Evolutionary conservation across 306 rosid species (phyloP).

Genomic region (Rosa multiflora): DNA sequence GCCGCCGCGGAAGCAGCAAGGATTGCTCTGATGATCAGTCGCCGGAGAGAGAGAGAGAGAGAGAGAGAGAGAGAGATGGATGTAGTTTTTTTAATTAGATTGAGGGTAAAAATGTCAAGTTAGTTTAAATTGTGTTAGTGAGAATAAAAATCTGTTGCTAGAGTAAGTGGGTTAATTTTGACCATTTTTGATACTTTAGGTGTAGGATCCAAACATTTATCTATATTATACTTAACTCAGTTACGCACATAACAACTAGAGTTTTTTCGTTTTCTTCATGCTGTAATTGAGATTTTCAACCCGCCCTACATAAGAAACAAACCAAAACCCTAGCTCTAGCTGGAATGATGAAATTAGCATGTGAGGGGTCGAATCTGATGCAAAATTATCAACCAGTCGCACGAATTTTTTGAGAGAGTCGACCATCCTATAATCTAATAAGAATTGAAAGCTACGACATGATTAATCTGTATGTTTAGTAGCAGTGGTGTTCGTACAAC

Average conservation of each 20-base stretch:
- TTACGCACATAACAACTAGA: not conserved
- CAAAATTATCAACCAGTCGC: constrained; percentile 10
- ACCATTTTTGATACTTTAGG: no score
- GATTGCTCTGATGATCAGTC: no score
- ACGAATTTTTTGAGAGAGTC: constrained; percentile 20
- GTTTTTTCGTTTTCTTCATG: not conserved
- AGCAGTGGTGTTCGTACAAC: constrained; percentile 37
- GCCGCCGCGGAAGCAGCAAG: no score
- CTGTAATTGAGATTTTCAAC: not conserved
- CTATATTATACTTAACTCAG: not conserved
- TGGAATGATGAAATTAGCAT: constrained; percentile 59
- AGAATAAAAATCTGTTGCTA: no score
- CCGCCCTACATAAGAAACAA: constrained; percentile 22
- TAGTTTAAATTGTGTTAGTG: no score
- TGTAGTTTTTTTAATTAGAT: no score
- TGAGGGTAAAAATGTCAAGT: no score
- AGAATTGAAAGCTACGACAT: constrained; percentile 5
- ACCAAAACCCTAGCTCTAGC: constrained; percentile 28
- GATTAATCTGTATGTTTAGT: constrained; percentile 30
- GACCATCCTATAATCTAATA: constrained; percentile 11
- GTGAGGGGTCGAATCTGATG: constrained; percentile 70
- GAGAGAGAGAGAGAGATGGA: no score
- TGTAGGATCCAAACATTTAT: no score
- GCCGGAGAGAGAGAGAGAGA: no score
- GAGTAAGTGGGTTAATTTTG: no score